Evolutionary conservation across 163 green algal species (phyloP).

Genomic region (Scenedesmus sp.): DNA sequence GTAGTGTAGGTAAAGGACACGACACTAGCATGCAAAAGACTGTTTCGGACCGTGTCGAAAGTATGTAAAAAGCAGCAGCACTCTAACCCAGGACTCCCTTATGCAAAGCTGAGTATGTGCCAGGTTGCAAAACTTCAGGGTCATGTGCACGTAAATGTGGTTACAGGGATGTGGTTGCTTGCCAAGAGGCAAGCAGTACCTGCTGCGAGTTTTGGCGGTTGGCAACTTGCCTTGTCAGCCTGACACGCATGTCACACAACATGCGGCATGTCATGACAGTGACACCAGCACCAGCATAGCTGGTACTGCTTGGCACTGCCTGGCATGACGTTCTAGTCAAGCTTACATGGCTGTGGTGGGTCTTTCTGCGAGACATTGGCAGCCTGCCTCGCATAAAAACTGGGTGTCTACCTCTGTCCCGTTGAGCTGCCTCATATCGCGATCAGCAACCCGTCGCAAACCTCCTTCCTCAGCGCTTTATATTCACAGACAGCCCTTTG

Average conservation of each 20-base stretch:
- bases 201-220: neutral
- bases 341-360: neutral
- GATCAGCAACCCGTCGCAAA: neutral
- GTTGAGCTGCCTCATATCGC: neutral
- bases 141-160: too few relatives aligned
- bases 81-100: too few relatives aligned
- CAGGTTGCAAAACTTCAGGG: too few relatives aligned
- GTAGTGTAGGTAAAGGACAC: too few relatives aligned
- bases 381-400: neutral
- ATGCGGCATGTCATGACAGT: conserved; percentile 8
- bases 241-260: too few relatives aligned
- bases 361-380: neutral
- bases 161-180: too few relatives aligned
- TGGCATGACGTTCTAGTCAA: neutral
- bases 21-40: too few relatives aligned
- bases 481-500: neutral
- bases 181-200: too few relatives aligned
- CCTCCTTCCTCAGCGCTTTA: neutral
- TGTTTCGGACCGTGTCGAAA: too few relatives aligned
- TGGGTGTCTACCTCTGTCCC: neutral
- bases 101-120: too few relatives aligned
- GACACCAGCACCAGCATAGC: neutral
- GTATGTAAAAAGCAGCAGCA: too few relatives aligned
- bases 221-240: neutral
- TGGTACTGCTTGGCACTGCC: neutral